These are phyloP conservation scores for Dactylella cylindrospora DNA, from an alignment of 2,329 filamentous ascomycete species.

Conservation along the genomic window DNA sequence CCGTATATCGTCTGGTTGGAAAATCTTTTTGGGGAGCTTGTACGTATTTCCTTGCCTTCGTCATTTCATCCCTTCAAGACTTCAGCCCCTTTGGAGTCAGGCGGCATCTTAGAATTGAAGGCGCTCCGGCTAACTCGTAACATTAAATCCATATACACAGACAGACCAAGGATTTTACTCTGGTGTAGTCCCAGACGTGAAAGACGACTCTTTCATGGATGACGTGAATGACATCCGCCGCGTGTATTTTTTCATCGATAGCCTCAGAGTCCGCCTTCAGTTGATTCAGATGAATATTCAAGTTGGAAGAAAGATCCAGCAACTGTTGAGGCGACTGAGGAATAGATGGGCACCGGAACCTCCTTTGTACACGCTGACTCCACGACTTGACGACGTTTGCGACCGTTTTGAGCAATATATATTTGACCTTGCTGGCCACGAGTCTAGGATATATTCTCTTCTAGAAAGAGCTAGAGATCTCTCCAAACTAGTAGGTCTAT, in stretches of 20 bases:
- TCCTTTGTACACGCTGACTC: conserved; percentile 18
- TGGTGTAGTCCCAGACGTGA: background rate
- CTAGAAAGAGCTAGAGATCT: conserved; percentile 16
- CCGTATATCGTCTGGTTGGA: conserved; percentile 34
- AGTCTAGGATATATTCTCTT: conserved; percentile 22
- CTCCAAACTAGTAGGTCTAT: conserved; percentile 22
- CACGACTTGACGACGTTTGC: conserved; percentile 28
- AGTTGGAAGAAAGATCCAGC: conserved; percentile 30
- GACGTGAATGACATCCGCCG: conserved; percentile 10
- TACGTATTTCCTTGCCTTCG: background rate
- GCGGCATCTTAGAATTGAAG: background rate
- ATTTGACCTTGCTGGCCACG: conserved; percentile 29
- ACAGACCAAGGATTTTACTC: conserved; percentile 11
- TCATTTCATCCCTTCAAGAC: background rate
- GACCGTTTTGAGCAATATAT: conserved; percentile 37
- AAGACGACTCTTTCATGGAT: background rate
- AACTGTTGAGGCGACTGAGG: conserved; percentile 21
- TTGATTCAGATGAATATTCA: conserved; percentile 25
- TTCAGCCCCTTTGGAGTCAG: no score
- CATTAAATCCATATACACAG: no score
- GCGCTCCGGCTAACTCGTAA: background rate
- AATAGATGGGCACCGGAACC: conserved; percentile 31
- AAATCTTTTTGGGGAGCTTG: conserved; percentile 6
- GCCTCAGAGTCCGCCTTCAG: conserved; percentile 14
- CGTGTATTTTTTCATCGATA: conserved; percentile 20